Evolutionary conservation across 1,284 basidiomycete genomes (phyloP).

Genomic region (Rhodotorula sp.): DNA sequence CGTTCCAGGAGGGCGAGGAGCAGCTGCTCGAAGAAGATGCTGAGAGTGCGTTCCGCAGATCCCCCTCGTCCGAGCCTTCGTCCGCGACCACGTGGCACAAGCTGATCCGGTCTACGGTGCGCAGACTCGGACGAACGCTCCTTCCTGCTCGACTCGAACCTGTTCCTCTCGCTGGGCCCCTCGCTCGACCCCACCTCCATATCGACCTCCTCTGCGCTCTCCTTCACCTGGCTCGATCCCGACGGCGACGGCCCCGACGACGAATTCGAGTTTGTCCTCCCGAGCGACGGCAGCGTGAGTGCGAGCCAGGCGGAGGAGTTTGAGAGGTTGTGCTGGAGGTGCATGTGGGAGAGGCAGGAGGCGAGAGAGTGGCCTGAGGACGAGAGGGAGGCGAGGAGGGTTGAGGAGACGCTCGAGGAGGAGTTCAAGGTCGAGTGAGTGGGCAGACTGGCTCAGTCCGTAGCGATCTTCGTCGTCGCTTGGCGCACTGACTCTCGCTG

Average conservation of each 20-base stretch:
- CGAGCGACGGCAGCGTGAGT: constrained; percentile 12
- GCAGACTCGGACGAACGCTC: constrained; percentile 67
- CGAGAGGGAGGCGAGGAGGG: constrained; percentile 9
- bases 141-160: constrained; percentile 84
- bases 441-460: neutral
- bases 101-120: constrained; percentile 43
- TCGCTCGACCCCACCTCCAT: constrained; percentile 63
- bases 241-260: constrained; percentile 57
- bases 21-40: constrained; percentile 91
- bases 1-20: constrained; percentile 93
- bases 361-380: constrained; percentile 35
- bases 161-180: constrained; percentile 70
- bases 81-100: neutral
- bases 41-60: constrained; percentile 65
- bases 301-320: constrained; percentile 47
- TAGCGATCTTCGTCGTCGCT: neutral
- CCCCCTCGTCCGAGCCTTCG: neutral
- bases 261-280: constrained; percentile 51
- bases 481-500: neutral
- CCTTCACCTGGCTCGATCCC: constrained; percentile 85
- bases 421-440: constrained; percentile 40
- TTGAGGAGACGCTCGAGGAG: constrained; percentile 28
- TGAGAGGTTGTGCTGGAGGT: constrained; percentile 47
- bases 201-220: constrained; percentile 53
- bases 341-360: constrained; percentile 45